phyloP scores from a whole-genome alignment of 2,329 filamentous ascomycete species.

The Cladosporium sp. region DNA sequence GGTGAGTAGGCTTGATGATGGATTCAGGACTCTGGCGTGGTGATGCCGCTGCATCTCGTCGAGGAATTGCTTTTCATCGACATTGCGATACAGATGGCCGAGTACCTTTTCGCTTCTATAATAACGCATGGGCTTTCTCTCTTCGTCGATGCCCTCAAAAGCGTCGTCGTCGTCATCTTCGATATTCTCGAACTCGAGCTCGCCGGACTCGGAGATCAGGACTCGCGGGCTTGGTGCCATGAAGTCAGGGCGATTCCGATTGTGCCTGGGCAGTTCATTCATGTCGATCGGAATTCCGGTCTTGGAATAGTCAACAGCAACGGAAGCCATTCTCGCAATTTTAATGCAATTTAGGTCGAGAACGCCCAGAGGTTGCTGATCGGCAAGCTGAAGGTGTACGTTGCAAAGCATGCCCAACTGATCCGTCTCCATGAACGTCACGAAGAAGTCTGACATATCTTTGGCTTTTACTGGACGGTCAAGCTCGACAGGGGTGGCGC shows the following conservation, averaged over 20 bases:
- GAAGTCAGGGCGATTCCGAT: slow-evolving; percentile 46
- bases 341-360: slow-evolving; percentile 32
- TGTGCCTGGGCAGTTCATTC: slow-evolving; percentile 38
- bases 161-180: slow-evolving; percentile 44
- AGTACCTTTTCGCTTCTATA: slow-evolving; percentile 66
- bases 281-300: slow-evolving; percentile 58
- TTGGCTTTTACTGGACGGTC: slow-evolving; percentile 52
- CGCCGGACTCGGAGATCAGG: slow-evolving; percentile 38
- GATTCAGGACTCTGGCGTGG: slow-evolving; percentile 15
- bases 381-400: slow-evolving; percentile 39
- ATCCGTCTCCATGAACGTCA: slow-evolving; percentile 64
- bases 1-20: slow-evolving; percentile 20
- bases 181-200: slow-evolving; percentile 46
- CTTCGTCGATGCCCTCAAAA: slow-evolving; percentile 26
- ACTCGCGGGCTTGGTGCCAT: slow-evolving; percentile 48
- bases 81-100: slow-evolving; percentile 64
- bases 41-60: slow-evolving; percentile 35
- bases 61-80: slow-evolving; percentile 68
- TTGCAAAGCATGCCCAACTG: slow-evolving; percentile 39
- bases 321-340: slow-evolving; percentile 37
- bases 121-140: slow-evolving; percentile 44
- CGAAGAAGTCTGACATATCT: slow-evolving; percentile 76
- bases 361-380: slow-evolving; percentile 31
- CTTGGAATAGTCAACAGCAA: slow-evolving; percentile 37
- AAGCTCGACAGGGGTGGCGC: slow-evolving; percentile 54